These are phyloP conservation scores for Ensete ventricosum DNA, from an alignment of 176 grass and related monocot species.

Conservation along the genomic window DNA sequence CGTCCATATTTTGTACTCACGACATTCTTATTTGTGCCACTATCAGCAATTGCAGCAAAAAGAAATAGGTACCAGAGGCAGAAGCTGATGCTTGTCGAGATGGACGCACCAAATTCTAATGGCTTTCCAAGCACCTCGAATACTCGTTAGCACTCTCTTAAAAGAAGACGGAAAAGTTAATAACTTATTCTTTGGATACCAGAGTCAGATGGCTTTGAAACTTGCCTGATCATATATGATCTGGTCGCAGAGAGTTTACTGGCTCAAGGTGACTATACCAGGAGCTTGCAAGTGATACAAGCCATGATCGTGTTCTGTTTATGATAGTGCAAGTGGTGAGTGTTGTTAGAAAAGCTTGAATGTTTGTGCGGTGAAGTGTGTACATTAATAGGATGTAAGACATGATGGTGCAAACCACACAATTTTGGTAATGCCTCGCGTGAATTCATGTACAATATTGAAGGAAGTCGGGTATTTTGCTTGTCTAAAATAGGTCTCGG, in stretches of 20 bases:
- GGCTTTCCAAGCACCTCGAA: constrained; percentile 44
- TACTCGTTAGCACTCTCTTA: constrained; percentile 13
- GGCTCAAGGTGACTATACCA: background rate
- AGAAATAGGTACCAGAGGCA: constrained; percentile 93
- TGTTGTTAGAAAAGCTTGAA: background rate
- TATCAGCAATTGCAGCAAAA: constrained; percentile 82
- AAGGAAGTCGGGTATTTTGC: background rate
- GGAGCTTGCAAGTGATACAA: background rate
- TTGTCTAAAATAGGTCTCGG: background rate
- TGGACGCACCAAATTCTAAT: constrained; percentile 62
- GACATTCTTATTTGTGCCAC: background rate
- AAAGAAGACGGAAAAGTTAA: background rate
- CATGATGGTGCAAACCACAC: background rate
- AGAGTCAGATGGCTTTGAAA: background rate
- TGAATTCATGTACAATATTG: background rate
- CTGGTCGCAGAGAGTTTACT: background rate
- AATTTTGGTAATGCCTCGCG: background rate
- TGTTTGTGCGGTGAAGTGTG: background rate
- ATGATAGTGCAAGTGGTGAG: background rate
- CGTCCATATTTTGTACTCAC: background rate
- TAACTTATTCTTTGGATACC: constrained; percentile 3
- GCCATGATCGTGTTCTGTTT: background rate
- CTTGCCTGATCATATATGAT: background rate
- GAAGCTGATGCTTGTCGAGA: constrained; percentile 88
- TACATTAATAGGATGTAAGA: background rate